phyloP scores from a whole-genome alignment of 768 basidiomycete species.

The Mycena olivaceomarginata region DNA sequence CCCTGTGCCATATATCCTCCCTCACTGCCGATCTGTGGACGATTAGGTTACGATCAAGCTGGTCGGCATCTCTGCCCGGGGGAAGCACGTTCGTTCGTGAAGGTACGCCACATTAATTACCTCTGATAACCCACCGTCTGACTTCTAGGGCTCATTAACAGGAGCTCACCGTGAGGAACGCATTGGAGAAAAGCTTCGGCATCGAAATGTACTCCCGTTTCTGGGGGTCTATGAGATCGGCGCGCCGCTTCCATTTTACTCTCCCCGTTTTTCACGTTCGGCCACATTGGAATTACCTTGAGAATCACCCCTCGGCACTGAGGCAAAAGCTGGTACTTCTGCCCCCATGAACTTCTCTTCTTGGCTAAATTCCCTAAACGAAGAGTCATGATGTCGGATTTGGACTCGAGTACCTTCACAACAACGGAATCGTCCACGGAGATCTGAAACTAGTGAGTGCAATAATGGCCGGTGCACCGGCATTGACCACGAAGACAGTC shows the following conservation, averaged over 20 bases:
- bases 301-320: not conserved
- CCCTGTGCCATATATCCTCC: too few species aligned
- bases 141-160: not conserved
- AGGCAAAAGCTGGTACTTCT: not conserved
- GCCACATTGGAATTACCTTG: not conserved
- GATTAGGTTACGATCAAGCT: not conserved
- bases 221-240: not conserved
- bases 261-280: not conserved
- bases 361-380: too few species aligned
- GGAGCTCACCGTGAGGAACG: not conserved
- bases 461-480: too few species aligned
- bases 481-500: not conserved
- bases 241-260: not conserved
- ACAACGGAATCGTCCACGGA: not conserved
- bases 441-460: not conserved
- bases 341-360: too few species aligned
- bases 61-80: not conserved
- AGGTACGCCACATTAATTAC: not conserved
- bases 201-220: not conserved
- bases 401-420: not conserved
- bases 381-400: not conserved
- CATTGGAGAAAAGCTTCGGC: not conserved
- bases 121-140: not conserved
- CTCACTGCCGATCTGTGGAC: not conserved
- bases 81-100: not conserved